phyloP scores from a whole-genome alignment of 352 stramenopile species.

The Pythium sp. region DNA sequence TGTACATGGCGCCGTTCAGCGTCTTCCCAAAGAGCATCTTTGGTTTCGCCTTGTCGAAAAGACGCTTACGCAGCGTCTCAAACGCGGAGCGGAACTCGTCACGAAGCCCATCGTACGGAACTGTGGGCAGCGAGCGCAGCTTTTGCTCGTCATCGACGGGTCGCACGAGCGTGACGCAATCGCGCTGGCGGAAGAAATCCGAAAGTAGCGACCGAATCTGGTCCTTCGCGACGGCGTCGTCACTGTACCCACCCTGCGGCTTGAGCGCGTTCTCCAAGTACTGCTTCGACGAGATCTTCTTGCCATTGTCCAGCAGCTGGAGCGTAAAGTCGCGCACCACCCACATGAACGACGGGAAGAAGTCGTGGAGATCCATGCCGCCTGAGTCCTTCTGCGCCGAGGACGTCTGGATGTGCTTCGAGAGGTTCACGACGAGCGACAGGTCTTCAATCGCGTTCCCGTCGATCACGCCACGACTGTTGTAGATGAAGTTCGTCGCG shows the following conservation, averaged over 20 bases:
- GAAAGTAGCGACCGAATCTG: constrained; percentile 74
- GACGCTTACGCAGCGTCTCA: constrained; percentile 54
- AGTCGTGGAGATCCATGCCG: constrained; percentile 59
- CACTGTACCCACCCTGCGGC: constrained; percentile 71
- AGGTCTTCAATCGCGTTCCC: constrained; percentile 87
- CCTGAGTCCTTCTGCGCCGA: constrained; percentile 23
- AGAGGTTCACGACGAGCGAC: constrained; percentile 89
- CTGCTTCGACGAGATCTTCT: constrained; percentile 85
- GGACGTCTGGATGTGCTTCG: constrained; percentile 87
- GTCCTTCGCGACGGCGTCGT: constrained; percentile 75
- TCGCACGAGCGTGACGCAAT: constrained; percentile 89
- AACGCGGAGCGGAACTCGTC: constrained; percentile 81
- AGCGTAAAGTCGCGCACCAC: constrained; percentile 90
- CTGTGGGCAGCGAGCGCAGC: constrained; percentile 60
- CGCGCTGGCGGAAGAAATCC: constrained; percentile 83
- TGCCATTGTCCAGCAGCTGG: constrained; percentile 81
- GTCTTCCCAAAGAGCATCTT: constrained; percentile 86
- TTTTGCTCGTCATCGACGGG: constrained; percentile 85
- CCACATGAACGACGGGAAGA: constrained; percentile 89
- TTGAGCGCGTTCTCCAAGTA: constrained; percentile 89
- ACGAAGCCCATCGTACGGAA: constrained; percentile 73
- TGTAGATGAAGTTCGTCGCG: constrained; percentile 89
- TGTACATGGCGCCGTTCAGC: constrained; percentile 86
- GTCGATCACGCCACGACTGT: constrained; percentile 89
- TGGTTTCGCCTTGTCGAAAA: constrained; percentile 79